A percentile compares a stretch with the other conserved stretches of the same genome.
phyloP scores from a whole-genome alignment of 139 green algal species.

The Coccomyxa sp. region DNA sequence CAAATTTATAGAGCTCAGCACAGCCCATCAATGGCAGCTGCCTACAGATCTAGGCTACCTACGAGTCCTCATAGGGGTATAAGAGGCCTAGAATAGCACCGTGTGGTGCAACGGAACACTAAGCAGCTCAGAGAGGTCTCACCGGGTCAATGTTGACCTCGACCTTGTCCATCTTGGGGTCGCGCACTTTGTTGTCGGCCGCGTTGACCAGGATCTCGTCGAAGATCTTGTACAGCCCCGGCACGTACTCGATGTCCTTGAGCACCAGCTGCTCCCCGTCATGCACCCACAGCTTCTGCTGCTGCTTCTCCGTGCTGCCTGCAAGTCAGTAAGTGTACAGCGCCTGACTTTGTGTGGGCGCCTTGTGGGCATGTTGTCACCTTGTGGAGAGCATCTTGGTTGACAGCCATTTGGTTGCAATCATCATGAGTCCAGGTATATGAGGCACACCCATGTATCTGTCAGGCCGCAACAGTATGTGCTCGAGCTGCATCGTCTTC shows the following conservation, averaged over 20 bases:
- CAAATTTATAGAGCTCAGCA: too few relatives aligned
- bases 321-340: too few relatives aligned
- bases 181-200: constrained; percentile 97
- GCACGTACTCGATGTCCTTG: constrained; percentile 70
- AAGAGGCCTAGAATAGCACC: too few relatives aligned
- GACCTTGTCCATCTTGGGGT: constrained; percentile 89
- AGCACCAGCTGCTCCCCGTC: constrained; percentile 68
- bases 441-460: too few relatives aligned
- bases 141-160: constrained; percentile 80
- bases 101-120: too few relatives aligned
- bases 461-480: constrained; percentile 97
- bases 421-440: too few relatives aligned
- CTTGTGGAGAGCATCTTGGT: too few relatives aligned
- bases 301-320: constrained; percentile 82
- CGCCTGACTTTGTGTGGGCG: too few relatives aligned
- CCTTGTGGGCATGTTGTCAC: too few relatives aligned
- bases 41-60: too few relatives aligned
- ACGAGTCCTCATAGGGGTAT: too few relatives aligned
- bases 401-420: not conserved
- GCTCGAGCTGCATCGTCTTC: constrained; percentile 97
- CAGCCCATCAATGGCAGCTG: too few relatives aligned
- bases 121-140: constrained; percentile 3
- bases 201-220: constrained; percentile 99
- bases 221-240: constrained; percentile 99
- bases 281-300: constrained; percentile 88